These are phyloP conservation scores for Rosa persica DNA, from an alignment of 306 rosid genomes.

Conservation along the genomic window DNA sequence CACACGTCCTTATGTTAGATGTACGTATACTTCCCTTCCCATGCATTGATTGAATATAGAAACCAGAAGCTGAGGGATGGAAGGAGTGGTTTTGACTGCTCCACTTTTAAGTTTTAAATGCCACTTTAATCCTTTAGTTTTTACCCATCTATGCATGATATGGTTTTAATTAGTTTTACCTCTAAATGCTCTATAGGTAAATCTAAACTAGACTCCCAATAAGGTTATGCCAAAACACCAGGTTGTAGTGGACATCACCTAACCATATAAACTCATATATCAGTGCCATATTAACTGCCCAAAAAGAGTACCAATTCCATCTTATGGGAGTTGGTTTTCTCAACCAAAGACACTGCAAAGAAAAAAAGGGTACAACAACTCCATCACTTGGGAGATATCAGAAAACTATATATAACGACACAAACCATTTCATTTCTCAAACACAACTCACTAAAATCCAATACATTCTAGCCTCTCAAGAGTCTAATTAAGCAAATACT, in stretches of 20 bases:
- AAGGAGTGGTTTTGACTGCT: not conserved
- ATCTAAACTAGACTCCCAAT: not conserved
- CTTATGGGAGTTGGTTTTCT: constrained; percentile 32
- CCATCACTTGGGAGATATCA: constrained; percentile 36
- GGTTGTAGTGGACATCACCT: constrained; percentile 4
- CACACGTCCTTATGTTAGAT: no score
- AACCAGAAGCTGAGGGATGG: not conserved
- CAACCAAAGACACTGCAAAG: constrained; percentile 36
- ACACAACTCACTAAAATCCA: constrained; percentile 8
- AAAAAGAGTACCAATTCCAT: constrained; percentile 10
- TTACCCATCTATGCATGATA: not conserved
- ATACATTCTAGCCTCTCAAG: not conserved
- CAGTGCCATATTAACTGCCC: constrained; percentile 8
- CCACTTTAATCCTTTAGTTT: not conserved
- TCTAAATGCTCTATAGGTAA: not conserved
- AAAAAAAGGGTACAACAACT: constrained; percentile 47
- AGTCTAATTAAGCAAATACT: not conserved
- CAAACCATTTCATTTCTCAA: not conserved
- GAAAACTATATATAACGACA: constrained; percentile 1
- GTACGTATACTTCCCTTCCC: no score
- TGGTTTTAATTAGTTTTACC: not conserved
- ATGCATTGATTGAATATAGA: not conserved
- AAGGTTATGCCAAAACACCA: constrained; percentile 4
- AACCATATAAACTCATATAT: not conserved
- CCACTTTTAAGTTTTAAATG: not conserved